Percentiles rank a stretch among this genome's conserved stretches.
Conservation (phyloP, 2,329 filamentous ascomycete genomes). For the Taxawa tesnikishii region DNA sequence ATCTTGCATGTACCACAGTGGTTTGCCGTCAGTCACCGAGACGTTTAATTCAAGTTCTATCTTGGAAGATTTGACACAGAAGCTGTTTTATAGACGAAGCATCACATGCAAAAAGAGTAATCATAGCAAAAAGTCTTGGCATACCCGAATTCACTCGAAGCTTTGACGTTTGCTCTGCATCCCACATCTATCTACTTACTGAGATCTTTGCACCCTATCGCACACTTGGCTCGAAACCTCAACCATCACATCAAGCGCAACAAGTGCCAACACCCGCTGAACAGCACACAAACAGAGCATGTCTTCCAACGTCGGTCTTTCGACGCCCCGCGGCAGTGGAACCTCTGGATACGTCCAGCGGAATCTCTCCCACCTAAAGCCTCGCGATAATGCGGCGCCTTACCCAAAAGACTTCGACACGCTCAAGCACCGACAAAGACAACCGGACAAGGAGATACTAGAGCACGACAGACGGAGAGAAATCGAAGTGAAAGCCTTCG, state of each 20-base stretch:
- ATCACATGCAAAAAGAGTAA: too few species aligned
- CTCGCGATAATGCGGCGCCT: slow-evolving; percentile 67
- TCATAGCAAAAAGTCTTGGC: too few species aligned
- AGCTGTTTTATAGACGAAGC: too few species aligned
- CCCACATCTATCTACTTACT: too few species aligned
- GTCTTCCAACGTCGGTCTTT: slow-evolving; percentile 95
- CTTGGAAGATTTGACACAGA: too few species aligned
- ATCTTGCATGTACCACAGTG: too few species aligned
- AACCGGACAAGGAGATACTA: slow-evolving; percentile 84
- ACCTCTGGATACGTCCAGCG: slow-evolving; percentile 97
- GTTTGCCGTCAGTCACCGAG: too few species aligned
- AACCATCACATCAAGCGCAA: neutral
- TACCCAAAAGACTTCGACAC: slow-evolving; percentile 62
- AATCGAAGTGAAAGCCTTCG: slow-evolving; percentile 87
- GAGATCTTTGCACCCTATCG: too few species aligned
- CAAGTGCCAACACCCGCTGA: neutral
- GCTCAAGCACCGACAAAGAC: slow-evolving; percentile 62
- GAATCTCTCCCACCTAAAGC: slow-evolving; percentile 79
- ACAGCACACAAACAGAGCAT: too few species aligned
- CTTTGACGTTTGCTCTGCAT: too few species aligned
- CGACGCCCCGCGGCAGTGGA: slow-evolving; percentile 85
- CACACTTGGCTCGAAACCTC: too few species aligned
- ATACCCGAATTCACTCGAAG: slow-evolving; percentile 4
- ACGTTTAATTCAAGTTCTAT: too few species aligned
- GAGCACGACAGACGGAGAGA: slow-evolving; percentile 88